Evolutionary conservation across 371 early-diverging fungal genomes (phyloP).

Genomic region (Fennellomyces sp.): DNA sequence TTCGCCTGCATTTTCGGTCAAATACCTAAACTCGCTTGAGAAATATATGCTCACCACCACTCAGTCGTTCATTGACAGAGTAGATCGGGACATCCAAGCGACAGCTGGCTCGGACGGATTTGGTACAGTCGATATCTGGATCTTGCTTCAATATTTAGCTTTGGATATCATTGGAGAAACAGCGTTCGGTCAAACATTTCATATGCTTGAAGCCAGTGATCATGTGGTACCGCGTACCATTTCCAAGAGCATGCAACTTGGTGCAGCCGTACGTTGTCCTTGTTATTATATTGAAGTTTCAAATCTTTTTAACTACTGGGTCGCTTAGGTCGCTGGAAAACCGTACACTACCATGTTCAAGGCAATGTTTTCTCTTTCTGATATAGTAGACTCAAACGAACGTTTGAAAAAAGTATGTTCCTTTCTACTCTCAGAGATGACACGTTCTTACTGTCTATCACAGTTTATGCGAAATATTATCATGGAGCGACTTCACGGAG

Average conservation of each 20-base stretch:
- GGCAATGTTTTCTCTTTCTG: background rate
- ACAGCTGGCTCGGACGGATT: slow-evolving; percentile 9
- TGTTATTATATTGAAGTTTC: background rate
- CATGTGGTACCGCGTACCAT: slow-evolving; percentile 35
- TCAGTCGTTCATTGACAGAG: slow-evolving; percentile 17
- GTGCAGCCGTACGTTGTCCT: background rate
- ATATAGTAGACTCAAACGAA: background rate
- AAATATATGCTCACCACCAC: slow-evolving; percentile 25
- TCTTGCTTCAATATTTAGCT: slow-evolving; percentile 33
- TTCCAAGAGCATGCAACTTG: background rate
- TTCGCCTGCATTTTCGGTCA: slow-evolving; percentile 48
- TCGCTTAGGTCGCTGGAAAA: too few species aligned
- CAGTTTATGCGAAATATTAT: slow-evolving; percentile 39
- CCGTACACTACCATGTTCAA: too few species aligned
- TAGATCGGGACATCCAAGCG: slow-evolving; percentile 17
- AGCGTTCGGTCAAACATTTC: slow-evolving; percentile 45
- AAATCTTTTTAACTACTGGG: background rate
- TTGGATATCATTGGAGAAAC: slow-evolving; percentile 49
- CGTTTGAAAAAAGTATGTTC: background rate
- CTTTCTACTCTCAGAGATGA: background rate
- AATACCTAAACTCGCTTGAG: slow-evolving; percentile 44
- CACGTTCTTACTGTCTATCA: too few species aligned
- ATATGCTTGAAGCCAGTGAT: slow-evolving; percentile 42
- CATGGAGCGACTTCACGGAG: slow-evolving; percentile 21
- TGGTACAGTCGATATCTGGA: slow-evolving; percentile 37